Conservation (phyloP, 148 eudicot genomes). For the Rhododendron mucronatum region DNA sequence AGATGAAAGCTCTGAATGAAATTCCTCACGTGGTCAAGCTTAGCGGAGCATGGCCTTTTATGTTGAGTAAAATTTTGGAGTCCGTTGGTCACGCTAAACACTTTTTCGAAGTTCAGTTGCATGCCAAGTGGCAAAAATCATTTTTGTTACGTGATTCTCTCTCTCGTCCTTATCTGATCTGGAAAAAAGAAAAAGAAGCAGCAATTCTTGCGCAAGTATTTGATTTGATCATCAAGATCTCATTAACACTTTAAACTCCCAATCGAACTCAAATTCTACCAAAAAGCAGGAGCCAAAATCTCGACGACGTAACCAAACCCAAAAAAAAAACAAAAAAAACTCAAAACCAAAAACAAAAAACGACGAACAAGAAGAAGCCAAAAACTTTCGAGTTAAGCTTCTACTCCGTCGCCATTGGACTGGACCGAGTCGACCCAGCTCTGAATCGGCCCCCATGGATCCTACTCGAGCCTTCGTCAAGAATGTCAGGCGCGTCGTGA, state of each 20-base stretch:
- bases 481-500: conserved; percentile 70
- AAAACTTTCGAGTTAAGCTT: not conserved
- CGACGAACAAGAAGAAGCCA: not conserved
- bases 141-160: no score
- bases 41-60: no score
- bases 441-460: conserved; percentile 37
- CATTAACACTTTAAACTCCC: not conserved
- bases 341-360: not conserved
- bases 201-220: not conserved
- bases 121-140: no score
- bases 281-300: not conserved
- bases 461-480: conserved; percentile 59
- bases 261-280: not conserved
- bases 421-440: not conserved
- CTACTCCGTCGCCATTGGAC: no score
- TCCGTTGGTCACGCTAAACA: no score
- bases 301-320: no score
- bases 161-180: not conserved
- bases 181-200: not conserved
- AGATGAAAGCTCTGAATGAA: no score
- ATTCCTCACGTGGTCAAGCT: no score
- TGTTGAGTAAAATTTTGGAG: no score
- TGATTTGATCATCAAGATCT: not conserved
- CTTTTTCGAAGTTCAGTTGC: no score
- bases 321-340: no score